Conservation (phyloP, 306 rosid species). For the Dicorynia guianensis region DNA sequence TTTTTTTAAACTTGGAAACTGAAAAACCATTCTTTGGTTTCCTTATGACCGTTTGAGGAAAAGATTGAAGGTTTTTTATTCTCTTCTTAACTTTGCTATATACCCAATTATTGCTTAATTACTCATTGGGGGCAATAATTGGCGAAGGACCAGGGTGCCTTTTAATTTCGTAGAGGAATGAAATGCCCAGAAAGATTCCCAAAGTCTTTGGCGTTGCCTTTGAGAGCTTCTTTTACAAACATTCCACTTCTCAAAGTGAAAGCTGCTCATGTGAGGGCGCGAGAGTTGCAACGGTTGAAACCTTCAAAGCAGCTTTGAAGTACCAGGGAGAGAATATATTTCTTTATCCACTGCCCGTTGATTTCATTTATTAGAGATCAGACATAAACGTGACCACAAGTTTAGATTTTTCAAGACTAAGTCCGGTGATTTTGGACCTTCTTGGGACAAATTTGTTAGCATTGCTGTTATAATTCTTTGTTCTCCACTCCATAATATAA, state of each 20-base stretch:
- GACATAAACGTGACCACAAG: constrained; percentile 49
- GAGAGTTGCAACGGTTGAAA: constrained; percentile 70
- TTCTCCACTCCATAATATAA: constrained; percentile 27
- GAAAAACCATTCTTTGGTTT: neutral
- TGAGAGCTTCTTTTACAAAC: constrained; percentile 55
- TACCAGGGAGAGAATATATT: constrained; percentile 38
- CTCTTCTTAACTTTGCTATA: constrained; percentile 16
- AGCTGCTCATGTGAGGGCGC: constrained; percentile 22
- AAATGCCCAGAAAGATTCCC: constrained; percentile 49
- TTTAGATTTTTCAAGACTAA: constrained; percentile 38
- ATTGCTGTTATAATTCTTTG: constrained; percentile 45
- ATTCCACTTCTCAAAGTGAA: constrained; percentile 55
- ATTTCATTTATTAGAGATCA: constrained; percentile 41
- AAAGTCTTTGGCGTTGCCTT: constrained; percentile 43
- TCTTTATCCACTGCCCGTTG: constrained; percentile 48
- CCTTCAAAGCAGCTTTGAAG: constrained; percentile 67
- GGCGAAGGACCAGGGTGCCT: constrained; percentile 15
- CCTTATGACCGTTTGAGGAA: constrained; percentile 43
- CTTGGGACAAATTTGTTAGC: constrained; percentile 34
- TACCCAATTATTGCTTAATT: constrained; percentile 8
- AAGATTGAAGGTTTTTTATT: neutral
- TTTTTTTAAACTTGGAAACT: constrained; percentile 18
- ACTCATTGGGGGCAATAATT: neutral
- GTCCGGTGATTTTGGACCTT: constrained; percentile 36
- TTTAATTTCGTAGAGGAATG: constrained; percentile 44